These are phyloP conservation scores for Dissophora ornata DNA, from an alignment of 192 early-diverging fungal genomes.

Conservation along the genomic window DNA sequence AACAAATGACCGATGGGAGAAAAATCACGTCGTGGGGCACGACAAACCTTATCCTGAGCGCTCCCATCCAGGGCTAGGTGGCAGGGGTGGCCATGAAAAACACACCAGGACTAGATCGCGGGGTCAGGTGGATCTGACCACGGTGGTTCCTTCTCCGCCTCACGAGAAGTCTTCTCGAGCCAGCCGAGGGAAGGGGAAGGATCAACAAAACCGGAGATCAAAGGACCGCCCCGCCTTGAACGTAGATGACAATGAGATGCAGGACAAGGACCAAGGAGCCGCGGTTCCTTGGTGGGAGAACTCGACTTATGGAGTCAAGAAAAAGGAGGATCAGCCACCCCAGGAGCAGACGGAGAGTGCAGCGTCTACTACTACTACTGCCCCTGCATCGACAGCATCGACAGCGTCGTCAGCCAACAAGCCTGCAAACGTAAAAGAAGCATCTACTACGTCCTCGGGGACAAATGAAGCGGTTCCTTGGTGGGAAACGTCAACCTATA, in stretches of 20 bases:
- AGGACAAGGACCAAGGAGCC: constrained; percentile 10
- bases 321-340: constrained; percentile 14
- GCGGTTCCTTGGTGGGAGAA: constrained; percentile 47
- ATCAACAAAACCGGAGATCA: constrained; percentile 25
- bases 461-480: constrained; percentile 27
- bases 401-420: neutral
- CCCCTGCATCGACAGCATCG: neutral
- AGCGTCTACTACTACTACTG: neutral
- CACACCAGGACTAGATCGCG: constrained; percentile 11
- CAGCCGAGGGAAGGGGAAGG: constrained; percentile 39
- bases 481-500: constrained; percentile 55
- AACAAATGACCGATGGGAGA: constrained; percentile 30
- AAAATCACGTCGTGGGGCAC: constrained; percentile 5
- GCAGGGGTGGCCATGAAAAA: neutral
- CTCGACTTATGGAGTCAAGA: constrained; percentile 38
- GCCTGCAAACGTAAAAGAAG: neutral
- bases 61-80: neutral
- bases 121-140: neutral
- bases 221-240: constrained; percentile 10
- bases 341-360: neutral
- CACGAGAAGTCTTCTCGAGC: constrained; percentile 18
- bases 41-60: constrained; percentile 43
- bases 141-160: neutral
- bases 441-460: neutral
- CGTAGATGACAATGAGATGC: neutral